Conservation (phyloP, 441 rosid genomes). For the Eruca vesicaria region DNA sequence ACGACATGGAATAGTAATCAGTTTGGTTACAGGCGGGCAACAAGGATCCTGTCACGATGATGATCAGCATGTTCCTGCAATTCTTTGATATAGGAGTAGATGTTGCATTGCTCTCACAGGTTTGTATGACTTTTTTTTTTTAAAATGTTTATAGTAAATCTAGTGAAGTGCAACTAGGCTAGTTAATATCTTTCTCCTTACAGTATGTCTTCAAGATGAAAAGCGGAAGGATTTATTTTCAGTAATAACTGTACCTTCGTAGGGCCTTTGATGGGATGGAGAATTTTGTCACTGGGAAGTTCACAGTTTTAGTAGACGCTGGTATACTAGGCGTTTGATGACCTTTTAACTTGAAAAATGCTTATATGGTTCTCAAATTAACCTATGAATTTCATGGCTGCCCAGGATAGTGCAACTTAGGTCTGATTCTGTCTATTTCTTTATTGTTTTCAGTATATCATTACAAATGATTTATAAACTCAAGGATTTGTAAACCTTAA, state of each 20-base stretch:
- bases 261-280: background rate
- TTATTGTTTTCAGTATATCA: slow-evolving; percentile 66
- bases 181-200: background rate
- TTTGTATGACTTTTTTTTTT: slow-evolving; percentile 24
- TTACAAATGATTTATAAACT: too few species aligned
- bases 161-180: slow-evolving; percentile 5
- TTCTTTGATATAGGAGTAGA: slow-evolving; percentile 97
- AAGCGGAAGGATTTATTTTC: background rate
- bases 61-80: slow-evolving; percentile 91
- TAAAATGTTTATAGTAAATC: background rate
- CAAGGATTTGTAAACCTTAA: too few species aligned
- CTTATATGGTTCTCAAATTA: background rate
- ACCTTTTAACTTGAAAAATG: background rate
- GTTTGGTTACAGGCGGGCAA: slow-evolving; percentile 84
- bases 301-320: background rate
- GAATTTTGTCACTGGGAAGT: background rate
- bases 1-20: slow-evolving; percentile 19
- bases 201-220: background rate
- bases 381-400: background rate
- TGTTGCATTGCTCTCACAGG: slow-evolving; percentile 95
- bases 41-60: slow-evolving; percentile 96
- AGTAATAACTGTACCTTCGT: background rate
- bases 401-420: background rate
- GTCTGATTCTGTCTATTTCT: slow-evolving; percentile 1
- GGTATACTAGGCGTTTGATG: background rate